phyloP scores from a whole-genome alignment of 108 stramenopile species.

The Conticribra weissflogii region DNA sequence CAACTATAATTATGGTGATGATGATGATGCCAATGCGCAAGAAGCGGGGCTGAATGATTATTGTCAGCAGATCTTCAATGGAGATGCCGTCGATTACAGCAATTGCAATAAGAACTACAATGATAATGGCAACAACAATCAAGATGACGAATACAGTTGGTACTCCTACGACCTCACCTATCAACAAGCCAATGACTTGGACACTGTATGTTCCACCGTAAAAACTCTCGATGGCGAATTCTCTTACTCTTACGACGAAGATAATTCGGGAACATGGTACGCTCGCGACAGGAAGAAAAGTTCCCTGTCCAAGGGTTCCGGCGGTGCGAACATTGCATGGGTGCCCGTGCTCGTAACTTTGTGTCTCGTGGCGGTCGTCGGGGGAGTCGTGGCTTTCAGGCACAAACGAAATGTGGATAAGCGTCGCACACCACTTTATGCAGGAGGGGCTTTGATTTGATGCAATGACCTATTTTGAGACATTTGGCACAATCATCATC shows the following conservation, averaged over 20 bases:
- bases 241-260: slow-evolving; percentile 28
- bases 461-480: no score
- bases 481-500: no score
- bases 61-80: slow-evolving; percentile 30
- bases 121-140: slow-evolving; percentile 10
- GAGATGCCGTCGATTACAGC: slow-evolving; percentile 30
- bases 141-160: slow-evolving; percentile 24
- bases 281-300: slow-evolving; percentile 1
- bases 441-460: no score
- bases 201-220: slow-evolving; percentile 35
- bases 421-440: no score
- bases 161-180: slow-evolving; percentile 37
- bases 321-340: no score
- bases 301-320: slow-evolving; percentile 6
- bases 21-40: background rate
- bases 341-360: no score
- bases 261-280: slow-evolving; percentile 38
- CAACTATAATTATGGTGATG: no score
- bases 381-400: no score
- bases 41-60: slow-evolving; percentile 18
- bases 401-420: no score
- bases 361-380: no score
- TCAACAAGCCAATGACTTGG: slow-evolving; percentile 19
- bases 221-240: slow-evolving; percentile 28
- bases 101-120: slow-evolving; percentile 22